These are phyloP conservation scores for Naganishia cerealis DNA, from an alignment of 1,284 basidiomycete genomes.

Conservation along the genomic window DNA sequence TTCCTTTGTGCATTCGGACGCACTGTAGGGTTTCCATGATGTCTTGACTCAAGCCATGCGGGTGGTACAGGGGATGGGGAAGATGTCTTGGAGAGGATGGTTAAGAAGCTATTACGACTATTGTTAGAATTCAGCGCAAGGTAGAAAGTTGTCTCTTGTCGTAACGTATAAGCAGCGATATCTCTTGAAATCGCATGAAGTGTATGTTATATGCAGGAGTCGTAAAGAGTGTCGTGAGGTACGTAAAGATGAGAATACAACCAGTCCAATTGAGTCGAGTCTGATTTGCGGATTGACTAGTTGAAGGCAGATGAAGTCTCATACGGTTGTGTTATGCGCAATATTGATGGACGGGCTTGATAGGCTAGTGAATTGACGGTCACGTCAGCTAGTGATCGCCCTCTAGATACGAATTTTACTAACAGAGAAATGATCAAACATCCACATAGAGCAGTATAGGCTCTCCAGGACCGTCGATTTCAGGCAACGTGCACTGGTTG, in stretches of 20 bases:
- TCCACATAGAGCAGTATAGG: conserved; percentile 89
- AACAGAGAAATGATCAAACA: conserved; percentile 58
- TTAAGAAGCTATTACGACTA: neutral
- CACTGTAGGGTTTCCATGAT: too few relatives aligned
- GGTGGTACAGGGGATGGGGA: too few relatives aligned
- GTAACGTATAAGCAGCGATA: neutral
- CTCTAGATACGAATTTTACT: neutral
- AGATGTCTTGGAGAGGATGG: too few relatives aligned
- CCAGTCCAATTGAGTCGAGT: neutral
- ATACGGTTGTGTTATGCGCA: neutral
- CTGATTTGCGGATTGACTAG: neutral
- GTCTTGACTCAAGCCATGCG: too few relatives aligned
- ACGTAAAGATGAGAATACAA: conserved; percentile 7
- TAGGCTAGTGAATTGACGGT: neutral
- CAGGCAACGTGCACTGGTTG: conserved; percentile 90
- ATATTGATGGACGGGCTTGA: neutral
- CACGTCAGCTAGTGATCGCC: neutral
- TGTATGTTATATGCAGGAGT: neutral
- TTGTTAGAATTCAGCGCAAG: neutral
- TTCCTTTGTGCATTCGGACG: neutral
- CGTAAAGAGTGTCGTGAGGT: conserved; percentile 1
- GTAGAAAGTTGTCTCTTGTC: neutral
- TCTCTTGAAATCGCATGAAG: neutral
- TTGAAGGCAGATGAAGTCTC: neutral
- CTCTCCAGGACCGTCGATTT: conserved; percentile 91